These are phyloP conservation scores for Phytophthora parvispora DNA, from an alignment of 352 stramenopile species.

Conservation along the genomic window DNA sequence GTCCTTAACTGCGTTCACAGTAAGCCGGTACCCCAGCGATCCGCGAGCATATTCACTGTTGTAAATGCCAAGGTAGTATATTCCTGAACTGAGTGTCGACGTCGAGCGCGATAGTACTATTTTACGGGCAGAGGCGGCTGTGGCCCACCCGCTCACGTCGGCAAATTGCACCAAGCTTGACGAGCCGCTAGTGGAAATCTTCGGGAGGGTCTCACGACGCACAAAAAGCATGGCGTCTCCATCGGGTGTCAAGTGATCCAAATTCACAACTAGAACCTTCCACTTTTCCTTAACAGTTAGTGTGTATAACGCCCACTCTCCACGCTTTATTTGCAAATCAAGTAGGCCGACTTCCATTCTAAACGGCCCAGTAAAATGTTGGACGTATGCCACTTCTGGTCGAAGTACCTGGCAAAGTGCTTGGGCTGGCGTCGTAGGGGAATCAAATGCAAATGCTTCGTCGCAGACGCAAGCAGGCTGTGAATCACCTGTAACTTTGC, in stretches of 20 bases:
- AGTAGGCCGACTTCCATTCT: slow-evolving; percentile 42
- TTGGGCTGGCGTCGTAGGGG: slow-evolving; percentile 47
- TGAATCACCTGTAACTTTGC: slow-evolving; percentile 33
- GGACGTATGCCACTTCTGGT: slow-evolving; percentile 66
- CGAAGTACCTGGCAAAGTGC: slow-evolving; percentile 72
- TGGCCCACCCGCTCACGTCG: slow-evolving; percentile 61
- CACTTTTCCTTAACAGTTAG: slow-evolving; percentile 66
- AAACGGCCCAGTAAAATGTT: slow-evolving; percentile 65
- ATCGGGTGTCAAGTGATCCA: slow-evolving; percentile 43
- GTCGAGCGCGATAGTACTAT: slow-evolving; percentile 64
- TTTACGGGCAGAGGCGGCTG: slow-evolving; percentile 49
- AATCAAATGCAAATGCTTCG: slow-evolving; percentile 67
- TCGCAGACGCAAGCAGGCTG: slow-evolving; percentile 70
- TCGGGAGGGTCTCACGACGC: slow-evolving; percentile 70
- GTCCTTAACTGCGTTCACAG: slow-evolving; percentile 59
- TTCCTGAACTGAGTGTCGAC: slow-evolving; percentile 71
- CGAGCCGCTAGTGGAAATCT: slow-evolving; percentile 21
- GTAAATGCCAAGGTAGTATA: slow-evolving; percentile 84
- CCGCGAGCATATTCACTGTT: slow-evolving; percentile 75
- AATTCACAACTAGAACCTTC: slow-evolving; percentile 63
- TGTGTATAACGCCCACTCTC: slow-evolving; percentile 72
- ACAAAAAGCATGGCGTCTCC: slow-evolving; percentile 85
- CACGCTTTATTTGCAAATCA: slow-evolving; percentile 56
- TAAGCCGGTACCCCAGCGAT: slow-evolving; percentile 58
- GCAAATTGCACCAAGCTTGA: slow-evolving; percentile 60